Base-by-base conservation (phyloP, 2,329 filamentous ascomycete genomes). In the Rhinocladiella mackenziei region DNA sequence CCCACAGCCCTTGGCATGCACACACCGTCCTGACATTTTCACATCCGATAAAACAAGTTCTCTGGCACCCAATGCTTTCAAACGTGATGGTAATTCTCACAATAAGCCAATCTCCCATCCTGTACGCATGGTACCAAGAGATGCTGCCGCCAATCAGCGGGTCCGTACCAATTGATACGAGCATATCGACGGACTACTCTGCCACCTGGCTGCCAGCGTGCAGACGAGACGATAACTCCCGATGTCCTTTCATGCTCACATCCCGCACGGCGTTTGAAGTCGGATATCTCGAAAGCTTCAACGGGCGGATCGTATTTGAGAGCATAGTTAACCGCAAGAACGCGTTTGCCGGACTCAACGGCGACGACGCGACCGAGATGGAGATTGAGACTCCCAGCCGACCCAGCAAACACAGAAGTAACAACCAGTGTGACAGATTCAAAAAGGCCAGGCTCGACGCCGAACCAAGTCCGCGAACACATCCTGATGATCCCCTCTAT, bases 41-140 rank as follows among this genome's bases (percentile, higher is more conserved):
- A 20, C 34, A 55, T 31, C 28, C 38, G 9, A 39, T 56, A 23
- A 41, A 43, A 19, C 47, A 51, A 22, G 14, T 48, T 5, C 31
- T 46, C 14, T 56, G 48, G 44, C 52, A 56, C 44, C 47, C 50
- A 9, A 17, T 13, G 9, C 31, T 45, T 3, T 38, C 51, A 2
- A 37, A 49, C 18, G 36, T 51, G 11, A 48, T 56, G 17, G 15
- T 50, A 19, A 45, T 55, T 18, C 13, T 53, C n/a, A 57, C 55
- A 11, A 35, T 19, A 6, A 30, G 40, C 14, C 44, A 42, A 20
- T 14, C 14, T 5, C 40, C 55, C 3, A 20, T 19, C 2, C 11
- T 56, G 3, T 52, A 54, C 32, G 46, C 36, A n/a, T 56, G 50
- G 48, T 48, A 45, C 40, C 15, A 37, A 9, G 39, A 43, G 11